Conservation (phyloP, 2,329 filamentous ascomycete species). For the Pyricularia pennisetigena region DNA sequence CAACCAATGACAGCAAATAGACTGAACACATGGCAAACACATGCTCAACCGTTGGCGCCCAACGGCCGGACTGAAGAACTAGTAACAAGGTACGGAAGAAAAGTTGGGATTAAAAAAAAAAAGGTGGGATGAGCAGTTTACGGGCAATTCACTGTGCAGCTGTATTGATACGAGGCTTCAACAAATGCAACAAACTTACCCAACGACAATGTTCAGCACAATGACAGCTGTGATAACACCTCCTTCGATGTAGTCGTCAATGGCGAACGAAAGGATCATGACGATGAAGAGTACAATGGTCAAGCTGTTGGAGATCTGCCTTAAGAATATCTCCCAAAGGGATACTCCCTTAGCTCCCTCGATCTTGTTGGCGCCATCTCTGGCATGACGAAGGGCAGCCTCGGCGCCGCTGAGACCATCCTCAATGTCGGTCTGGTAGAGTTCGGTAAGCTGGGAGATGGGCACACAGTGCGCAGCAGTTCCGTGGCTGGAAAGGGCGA, state of each 20-base stretch:
- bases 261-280: conserved; percentile 55
- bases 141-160: no score
- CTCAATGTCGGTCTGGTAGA: conserved; percentile 15
- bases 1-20: neutral
- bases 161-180: no score
- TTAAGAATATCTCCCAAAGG: conserved; percentile 65
- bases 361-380: conserved; percentile 62
- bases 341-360: conserved; percentile 62
- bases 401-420: conserved; percentile 55
- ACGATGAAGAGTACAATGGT: conserved; percentile 65
- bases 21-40: neutral
- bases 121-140: neutral
- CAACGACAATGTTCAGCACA: conserved; percentile 39
- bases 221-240: conserved; percentile 42
- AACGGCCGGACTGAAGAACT: neutral
- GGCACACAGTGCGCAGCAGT: conserved; percentile 13
- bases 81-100: neutral
- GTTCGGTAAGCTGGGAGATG: conserved; percentile 12
- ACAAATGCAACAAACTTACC: conserved; percentile 17
- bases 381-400: conserved; percentile 53
- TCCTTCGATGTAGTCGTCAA: conserved; percentile 41
- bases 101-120: neutral
- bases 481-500: conserved; percentile 17
- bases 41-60: neutral
- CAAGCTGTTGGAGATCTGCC: conserved; percentile 68